Base-by-base conservation (phyloP, 257 asterid genomes). In the Gentiana straminea region DNA sequence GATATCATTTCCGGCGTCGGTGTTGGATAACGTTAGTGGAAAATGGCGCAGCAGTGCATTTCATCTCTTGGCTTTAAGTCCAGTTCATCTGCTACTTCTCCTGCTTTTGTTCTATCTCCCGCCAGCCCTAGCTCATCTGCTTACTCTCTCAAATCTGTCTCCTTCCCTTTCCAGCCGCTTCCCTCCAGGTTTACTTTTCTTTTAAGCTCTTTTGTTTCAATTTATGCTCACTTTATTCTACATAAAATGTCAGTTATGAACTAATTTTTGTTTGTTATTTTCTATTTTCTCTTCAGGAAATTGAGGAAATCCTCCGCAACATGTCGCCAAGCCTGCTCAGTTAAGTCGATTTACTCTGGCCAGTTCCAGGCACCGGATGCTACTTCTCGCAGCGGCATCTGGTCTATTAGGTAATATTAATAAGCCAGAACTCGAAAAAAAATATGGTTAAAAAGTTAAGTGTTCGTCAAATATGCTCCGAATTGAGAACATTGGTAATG, bases 391-490 rank as follows among this genome's bases (percentile, higher is more conserved):
- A 33, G 35, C 33, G 94, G 94, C 65, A 59, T 88, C 74, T 88
- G 94, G 97, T 92, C 98, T 56, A 81, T 92, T 66, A 85, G 97
- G 98, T 90, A 58, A 24, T 48, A 46, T 24, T 24, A 24, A 24
- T 24, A 24, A 24, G 24, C 24, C 24, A 24, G 24, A 24, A 24
- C 24, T 24, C 24, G 24, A 24, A 24, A 24, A 24, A 24, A 24
- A 24, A 24, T 24, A 24, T 24, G 24, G 24, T 24, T 24, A 24
- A 24, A 24, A 24, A 24, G 24, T 24, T 24, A 24, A 24, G 24
- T 24, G 24, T 24, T 24, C 24, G 24, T 24, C 24, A 24, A 24
- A 24, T 24, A 24, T 24, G 24, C 24, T 24, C 24, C 24, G 24
- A 24, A 24, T 24, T 24, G 24, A 24, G 24, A 24, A 24, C 24